Evolutionary conservation across 768 basidiomycete genomes (phyloP).

Genomic region (Lentinula aciculospora): DNA sequence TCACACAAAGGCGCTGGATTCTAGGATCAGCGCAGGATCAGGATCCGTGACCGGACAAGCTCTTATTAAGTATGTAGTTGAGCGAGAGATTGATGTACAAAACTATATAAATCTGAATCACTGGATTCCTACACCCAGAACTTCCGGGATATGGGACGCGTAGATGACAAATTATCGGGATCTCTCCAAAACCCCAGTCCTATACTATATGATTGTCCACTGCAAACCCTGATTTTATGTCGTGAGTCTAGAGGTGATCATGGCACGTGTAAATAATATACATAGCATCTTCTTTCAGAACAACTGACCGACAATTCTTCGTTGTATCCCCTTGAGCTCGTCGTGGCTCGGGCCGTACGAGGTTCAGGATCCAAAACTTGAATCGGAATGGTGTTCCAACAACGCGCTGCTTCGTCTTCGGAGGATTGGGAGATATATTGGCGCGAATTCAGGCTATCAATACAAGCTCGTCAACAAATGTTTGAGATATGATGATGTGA

Average conservation of each 20-base stretch:
- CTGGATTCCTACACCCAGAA: no score
- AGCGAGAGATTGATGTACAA: no score
- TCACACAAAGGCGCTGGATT: no score
- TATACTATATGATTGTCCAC: background rate
- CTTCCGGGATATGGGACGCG: no score
- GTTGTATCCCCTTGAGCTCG: background rate
- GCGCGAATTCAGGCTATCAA: background rate
- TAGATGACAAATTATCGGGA: no score
- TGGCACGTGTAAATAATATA: background rate
- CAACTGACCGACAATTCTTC: background rate
- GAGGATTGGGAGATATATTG: background rate
- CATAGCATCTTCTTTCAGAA: background rate
- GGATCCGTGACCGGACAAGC: no score
- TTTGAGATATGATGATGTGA: no score
- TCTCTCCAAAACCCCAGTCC: no score
- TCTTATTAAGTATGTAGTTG: no score
- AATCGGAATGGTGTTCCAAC: background rate
- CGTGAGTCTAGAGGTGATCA: background rate
- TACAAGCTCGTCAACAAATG: no score
- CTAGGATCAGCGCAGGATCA: no score
- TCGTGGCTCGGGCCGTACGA: background rate
- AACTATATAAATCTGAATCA: no score
- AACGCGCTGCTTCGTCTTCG: background rate
- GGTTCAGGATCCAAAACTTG: background rate
- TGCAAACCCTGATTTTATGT: background rate